Evolutionary conservation across 1,139 yeast species (phyloP).

Genomic region (Lodderomyces oxycetoniae): DNA sequence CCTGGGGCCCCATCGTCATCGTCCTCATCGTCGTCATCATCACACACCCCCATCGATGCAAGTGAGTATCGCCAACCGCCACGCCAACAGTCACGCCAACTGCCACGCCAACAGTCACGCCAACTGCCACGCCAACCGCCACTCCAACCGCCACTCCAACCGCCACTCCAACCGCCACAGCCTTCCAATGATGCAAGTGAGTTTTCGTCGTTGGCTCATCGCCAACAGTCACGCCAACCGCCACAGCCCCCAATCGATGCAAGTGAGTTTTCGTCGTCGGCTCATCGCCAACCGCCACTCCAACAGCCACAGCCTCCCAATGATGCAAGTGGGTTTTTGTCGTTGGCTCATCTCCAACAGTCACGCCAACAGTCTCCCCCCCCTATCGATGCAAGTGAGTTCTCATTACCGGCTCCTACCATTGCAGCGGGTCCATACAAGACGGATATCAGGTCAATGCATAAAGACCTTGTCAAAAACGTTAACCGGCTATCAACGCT

Average conservation of each 20-base stretch:
- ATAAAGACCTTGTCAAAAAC: no score
- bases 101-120: neutral
- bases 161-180: neutral
- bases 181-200: no score
- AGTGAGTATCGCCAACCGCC: neutral
- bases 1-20: constrained; percentile 1
- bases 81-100: neutral
- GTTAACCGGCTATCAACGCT: neutral
- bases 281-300: neutral
- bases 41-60: no score
- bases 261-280: no score
- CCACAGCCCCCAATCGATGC: no score
- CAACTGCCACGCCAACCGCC: neutral
- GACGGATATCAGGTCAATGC: no score
- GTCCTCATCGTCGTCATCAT: constrained; percentile 1
- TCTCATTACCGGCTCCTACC: no score
- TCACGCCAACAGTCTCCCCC: neutral
- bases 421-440: no score
- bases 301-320: neutral
- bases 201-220: neutral
- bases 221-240: neutral
- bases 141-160: neutral
- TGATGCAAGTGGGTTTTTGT: no score
- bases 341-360: neutral
- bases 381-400: no score